phyloP scores from a whole-genome alignment of 257 asterid genomes.

The Echites panduratus region DNA sequence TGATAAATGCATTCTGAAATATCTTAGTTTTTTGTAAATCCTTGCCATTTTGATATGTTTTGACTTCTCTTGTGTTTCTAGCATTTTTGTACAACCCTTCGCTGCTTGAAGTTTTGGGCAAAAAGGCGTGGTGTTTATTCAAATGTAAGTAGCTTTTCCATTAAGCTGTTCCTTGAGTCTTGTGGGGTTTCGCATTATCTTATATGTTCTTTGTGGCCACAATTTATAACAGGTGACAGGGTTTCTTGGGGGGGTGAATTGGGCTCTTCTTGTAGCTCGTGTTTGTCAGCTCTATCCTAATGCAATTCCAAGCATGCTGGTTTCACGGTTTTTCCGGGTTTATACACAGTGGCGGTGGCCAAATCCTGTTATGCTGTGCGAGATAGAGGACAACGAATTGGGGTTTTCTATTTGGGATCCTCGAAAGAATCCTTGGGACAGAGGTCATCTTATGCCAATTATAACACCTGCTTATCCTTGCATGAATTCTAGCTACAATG shows the following conservation, averaged over 20 bases:
- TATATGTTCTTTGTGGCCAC: neutral
- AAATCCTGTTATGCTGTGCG: conserved; percentile 89
- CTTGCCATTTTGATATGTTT: neutral
- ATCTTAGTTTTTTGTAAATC: too few species aligned
- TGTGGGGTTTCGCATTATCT: neutral
- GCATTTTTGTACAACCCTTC: conserved; percentile 75
- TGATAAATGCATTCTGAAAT: too few species aligned
- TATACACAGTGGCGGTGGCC: conserved; percentile 98
- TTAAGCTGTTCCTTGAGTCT: neutral
- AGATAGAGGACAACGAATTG: conserved; percentile 74
- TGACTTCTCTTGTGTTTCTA: conserved; percentile 16
- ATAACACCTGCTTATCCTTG: conserved; percentile 99
- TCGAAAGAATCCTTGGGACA: conserved; percentile 81
- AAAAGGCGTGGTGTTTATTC: conserved; percentile 92
- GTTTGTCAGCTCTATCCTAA: conserved; percentile 89
- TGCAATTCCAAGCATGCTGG: conserved; percentile 92
- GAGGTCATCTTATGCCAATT: conserved; percentile 88
- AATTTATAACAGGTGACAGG: conserved; percentile 67
- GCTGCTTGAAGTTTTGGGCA: conserved; percentile 91
- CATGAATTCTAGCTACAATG: conserved; percentile 98
- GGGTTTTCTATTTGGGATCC: conserved; percentile 97
- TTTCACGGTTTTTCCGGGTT: conserved; percentile 86
- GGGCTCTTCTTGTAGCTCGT: conserved; percentile 97
- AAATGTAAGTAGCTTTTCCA: conserved; percentile 46
- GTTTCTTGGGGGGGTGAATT: conserved; percentile 95